Evolutionary conservation across 2,329 filamentous ascomycete genomes (phyloP).

Genomic region (Sarocladiaceae sp.): DNA sequence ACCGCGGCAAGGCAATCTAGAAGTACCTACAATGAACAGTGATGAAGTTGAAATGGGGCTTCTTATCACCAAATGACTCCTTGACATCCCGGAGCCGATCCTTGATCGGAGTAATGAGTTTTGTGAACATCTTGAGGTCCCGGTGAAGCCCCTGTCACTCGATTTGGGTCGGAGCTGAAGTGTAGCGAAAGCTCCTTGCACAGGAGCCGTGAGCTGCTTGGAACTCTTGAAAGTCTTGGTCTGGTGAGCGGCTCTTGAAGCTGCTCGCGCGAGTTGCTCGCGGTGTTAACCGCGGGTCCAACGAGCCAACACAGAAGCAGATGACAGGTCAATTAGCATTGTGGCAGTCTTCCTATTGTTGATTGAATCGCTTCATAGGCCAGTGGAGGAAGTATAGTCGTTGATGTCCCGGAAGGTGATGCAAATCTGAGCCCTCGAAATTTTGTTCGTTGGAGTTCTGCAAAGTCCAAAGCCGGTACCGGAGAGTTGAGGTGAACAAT

Average conservation of each 20-base stretch:
- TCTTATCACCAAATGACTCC: constrained; percentile 49
- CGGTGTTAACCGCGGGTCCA: neutral
- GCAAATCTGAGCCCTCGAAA: too few species aligned
- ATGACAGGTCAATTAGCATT: constrained; percentile 6
- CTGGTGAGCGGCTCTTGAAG: too few species aligned
- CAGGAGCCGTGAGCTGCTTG: too few species aligned
- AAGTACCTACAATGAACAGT: constrained; percentile 65
- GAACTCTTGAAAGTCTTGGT: too few species aligned
- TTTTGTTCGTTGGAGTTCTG: too few species aligned
- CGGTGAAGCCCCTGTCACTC: too few species aligned
- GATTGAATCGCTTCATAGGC: neutral
- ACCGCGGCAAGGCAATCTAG: too few species aligned
- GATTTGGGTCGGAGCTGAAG: neutral
- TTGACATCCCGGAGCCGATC: neutral
- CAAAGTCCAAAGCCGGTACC: neutral
- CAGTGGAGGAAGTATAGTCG: neutral
- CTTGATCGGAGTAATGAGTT: neutral
- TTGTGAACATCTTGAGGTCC: constrained; percentile 19
- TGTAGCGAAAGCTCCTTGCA: neutral
- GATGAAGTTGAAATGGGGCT: constrained; percentile 76
- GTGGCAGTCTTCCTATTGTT: neutral
- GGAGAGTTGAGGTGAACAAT: neutral
- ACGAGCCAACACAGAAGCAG: constrained; percentile 1
- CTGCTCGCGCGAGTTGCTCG: neutral
- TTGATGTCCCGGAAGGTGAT: too few species aligned